These are phyloP conservation scores for Bifiguratus adelaidae DNA, from an alignment of 192 early-diverging fungal species.

Conservation along the genomic window DNA sequence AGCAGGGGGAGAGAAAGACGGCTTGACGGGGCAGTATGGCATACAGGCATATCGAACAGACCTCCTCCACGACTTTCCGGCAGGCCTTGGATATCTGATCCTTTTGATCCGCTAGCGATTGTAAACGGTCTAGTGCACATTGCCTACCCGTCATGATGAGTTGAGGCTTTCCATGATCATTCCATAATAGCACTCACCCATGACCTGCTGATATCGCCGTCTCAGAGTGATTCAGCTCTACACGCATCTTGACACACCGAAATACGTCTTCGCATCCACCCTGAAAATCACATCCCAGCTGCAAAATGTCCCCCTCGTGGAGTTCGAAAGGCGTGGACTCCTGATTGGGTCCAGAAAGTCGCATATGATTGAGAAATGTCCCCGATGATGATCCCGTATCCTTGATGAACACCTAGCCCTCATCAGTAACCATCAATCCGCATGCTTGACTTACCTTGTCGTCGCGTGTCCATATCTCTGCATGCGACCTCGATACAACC, in stretches of 20 bases:
- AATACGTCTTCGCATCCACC: conserved; percentile 71
- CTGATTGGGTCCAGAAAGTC: conserved; percentile 63
- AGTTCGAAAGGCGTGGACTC: conserved; percentile 63
- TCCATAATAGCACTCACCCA: conserved; percentile 9
- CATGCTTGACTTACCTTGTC: conserved; percentile 23
- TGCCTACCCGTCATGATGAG: conserved; percentile 33
- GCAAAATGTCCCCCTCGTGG: conserved; percentile 70
- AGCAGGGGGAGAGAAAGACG: conserved; percentile 74
- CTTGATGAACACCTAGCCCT: conserved; percentile 59
- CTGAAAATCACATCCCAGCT: conserved; percentile 80
- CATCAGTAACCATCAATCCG: not conserved
- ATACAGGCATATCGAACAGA: conserved; percentile 79
- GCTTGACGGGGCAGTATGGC: conserved; percentile 68
- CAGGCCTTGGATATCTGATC: not conserved
- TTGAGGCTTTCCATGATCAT: conserved; percentile 33
- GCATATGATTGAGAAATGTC: conserved; percentile 82
- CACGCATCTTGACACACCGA: conserved; percentile 66
- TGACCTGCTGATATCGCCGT: conserved; percentile 43
- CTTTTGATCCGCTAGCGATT: not conserved
- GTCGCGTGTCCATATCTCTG: conserved; percentile 72
- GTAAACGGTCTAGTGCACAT: conserved; percentile 1
- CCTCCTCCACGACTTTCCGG: conserved; percentile 20
- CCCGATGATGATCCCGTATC: conserved; percentile 84
- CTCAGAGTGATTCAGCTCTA: conserved; percentile 37
- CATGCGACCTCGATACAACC: conserved; percentile 74